Evolutionary conservation across 2,329 filamentous ascomycete genomes (phyloP), one percentile per base, ranked within the genome.

Genomic region (Tolypocladium nubicola): DNA sequence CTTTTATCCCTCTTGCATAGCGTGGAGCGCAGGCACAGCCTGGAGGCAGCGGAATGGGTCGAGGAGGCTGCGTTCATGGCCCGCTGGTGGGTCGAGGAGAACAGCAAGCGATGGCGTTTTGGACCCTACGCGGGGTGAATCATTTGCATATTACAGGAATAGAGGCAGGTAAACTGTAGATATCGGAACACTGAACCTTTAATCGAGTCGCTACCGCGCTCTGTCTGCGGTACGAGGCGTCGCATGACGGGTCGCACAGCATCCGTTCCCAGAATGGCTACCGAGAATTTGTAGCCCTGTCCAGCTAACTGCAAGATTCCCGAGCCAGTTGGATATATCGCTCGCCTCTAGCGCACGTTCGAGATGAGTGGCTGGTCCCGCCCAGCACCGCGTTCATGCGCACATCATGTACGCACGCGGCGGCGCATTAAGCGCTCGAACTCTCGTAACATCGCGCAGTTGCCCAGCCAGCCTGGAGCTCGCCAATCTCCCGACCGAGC

Each of bases 41-140:
- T 57, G 2, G 65, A 66, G 4, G 62, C 63, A 3, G 63, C 68
- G 1, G 60, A 63, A 19, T 70, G 69, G 69, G 66, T 61, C 1
- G 64, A 70, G 54, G 67, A 70, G 50, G 70, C 65, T 1, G 64
- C 67, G 3, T 66, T 66, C 37, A 58, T 70, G n/a, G 64, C 67
- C 3, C 59, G 67, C 21, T 71, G 70, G 68, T 70, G 66, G 59
- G 68, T 69, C 1, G 66, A 69, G 50, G 68, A 71, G 56, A 71
- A 72, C 47, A 66, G 62, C 49, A 70, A 64, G 57, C 66, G 69
- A 54, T 72, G 68, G 64, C 68, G 65, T 39, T 70, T 65, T 60
- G 61, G 45, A 10, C 59, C 56, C 47, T 47, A 47, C 4, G 23
- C 21, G 30, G 30, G 30, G 26, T 30, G 26, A 30, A 30, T 30